Base-by-base conservation (phyloP, 2,329 filamentous ascomycete species). In the Daldinia sp. region DNA sequence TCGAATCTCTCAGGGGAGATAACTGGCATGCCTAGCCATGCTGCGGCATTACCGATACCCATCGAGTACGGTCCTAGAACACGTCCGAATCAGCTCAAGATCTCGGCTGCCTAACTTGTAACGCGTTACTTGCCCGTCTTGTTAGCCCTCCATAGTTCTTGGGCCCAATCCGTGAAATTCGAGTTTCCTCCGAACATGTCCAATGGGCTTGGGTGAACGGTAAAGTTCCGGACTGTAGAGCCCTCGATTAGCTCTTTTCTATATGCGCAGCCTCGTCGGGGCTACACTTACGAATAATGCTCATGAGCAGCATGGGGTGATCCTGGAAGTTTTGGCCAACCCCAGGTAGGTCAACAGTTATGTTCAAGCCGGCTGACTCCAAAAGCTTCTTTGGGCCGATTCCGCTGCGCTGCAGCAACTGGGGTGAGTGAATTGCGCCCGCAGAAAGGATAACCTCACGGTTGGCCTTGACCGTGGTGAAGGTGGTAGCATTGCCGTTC, bases 271-370 rank as follows among this genome's bases (percentile, higher is more conserved):
- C 10, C 6, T 6, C 1, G 17, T 17, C 1, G 5, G 1, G n/a
- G 4, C 3, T 23, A 68, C n/a, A n/a, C 72, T 68, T 63, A 75
- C 73, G 63, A 7, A 55, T 45, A 48, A 75, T 68, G 19, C 58
- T 66, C 30, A 71, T 69, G 15, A 71, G 66, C 5, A 75, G 63
- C 67, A 72, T 77, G 9, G 74, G 71, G 53, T 84, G 81, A 63
- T 84, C 82, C 61, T 83, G 81, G 58, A 83, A 80, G 61, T 83
- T 81, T 51, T 80, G 75, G 3, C 82, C 82, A 3, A 85, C 82
- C 2, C 79, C 79, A 3, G 79, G 77, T 13, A 83, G 74, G 48
- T 82, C 76, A 32, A 82, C 74, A 4, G 78, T 59, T 1, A 74
- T 72, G 6, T 77, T 72, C 25, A 85, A 79, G 1, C 78, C 79